Evolutionary conservation across 352 stramenopile species (phyloP).

Genomic region (Globisporangium paddicum): DNA sequence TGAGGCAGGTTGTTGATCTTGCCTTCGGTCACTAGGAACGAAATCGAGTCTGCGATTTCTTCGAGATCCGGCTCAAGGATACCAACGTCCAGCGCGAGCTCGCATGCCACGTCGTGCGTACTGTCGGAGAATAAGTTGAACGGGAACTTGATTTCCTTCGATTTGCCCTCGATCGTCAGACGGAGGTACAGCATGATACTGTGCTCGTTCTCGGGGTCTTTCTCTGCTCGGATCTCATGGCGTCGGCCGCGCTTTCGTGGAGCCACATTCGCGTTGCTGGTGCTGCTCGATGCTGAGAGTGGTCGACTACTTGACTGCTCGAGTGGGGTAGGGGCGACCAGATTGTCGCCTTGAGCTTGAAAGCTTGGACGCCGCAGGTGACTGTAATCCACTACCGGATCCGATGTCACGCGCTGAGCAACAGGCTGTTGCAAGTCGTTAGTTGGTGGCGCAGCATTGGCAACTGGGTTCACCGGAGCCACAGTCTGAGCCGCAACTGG

Average conservation of each 20-base stretch:
- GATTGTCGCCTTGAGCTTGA: slow-evolving; percentile 7
- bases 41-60: slow-evolving; percentile 93
- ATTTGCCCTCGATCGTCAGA: slow-evolving; percentile 89
- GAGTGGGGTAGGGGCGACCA: neutral
- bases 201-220: slow-evolving; percentile 78
- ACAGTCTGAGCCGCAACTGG: neutral
- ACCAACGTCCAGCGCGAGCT: slow-evolving; percentile 93
- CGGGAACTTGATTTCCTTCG: slow-evolving; percentile 96
- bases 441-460: neutral
- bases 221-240: slow-evolving; percentile 81
- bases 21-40: slow-evolving; percentile 79
- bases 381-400: slow-evolving; percentile 16
- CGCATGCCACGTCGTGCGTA: slow-evolving; percentile 92
- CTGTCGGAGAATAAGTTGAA: slow-evolving; percentile 95
- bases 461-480: neutral
- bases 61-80: slow-evolving; percentile 90
- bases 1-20: slow-evolving; percentile 84
- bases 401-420: neutral
- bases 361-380: slow-evolving; percentile 15
- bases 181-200: slow-evolving; percentile 87
- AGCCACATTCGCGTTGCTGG: neutral
- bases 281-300: slow-evolving; percentile 23
- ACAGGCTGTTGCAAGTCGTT: neutral
- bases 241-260: slow-evolving; percentile 56
- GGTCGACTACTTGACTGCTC: slow-evolving; percentile 18